These are phyloP conservation scores for Vitis amurensis DNA, from an alignment of 164 flowering plant genomes.

Conservation along the genomic window DNA sequence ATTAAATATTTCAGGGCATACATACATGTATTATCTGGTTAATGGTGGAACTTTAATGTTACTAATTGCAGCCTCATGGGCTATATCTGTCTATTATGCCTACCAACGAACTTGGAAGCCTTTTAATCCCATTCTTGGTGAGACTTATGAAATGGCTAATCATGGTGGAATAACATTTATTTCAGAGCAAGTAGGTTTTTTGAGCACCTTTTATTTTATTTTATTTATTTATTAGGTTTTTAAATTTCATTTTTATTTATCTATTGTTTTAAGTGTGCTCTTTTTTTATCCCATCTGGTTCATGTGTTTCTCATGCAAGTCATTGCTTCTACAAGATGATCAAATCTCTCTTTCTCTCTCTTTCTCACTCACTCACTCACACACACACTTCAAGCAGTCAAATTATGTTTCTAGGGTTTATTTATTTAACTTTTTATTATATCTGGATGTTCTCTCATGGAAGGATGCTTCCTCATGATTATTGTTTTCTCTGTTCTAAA, in stretches of 20 bases:
- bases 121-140: conserved; percentile 94
- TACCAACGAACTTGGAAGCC: conserved; percentile 83
- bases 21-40: neutral
- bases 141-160: conserved; percentile 84
- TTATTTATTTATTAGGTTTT: too few species aligned
- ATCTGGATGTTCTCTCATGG: neutral
- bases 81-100: conserved; percentile 77
- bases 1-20: neutral
- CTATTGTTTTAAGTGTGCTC: neutral
- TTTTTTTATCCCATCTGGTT: neutral
- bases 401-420: neutral
- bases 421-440: neutral
- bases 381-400: too few species aligned
- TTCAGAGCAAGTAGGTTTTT: conserved; percentile 70
- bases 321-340: neutral
- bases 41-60: conserved; percentile 1
- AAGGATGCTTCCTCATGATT: neutral
- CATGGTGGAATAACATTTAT: conserved; percentile 74
- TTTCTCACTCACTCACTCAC: too few species aligned
- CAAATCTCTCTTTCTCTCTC: too few species aligned
- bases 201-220: neutral
- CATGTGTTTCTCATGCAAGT: neutral
- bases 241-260: too few species aligned
- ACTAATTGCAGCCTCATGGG: conserved; percentile 69
- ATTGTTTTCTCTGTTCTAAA: neutral